Evolutionary conservation across 805 yeast species (phyloP).

Genomic region (Candida taoyuanica): DNA sequence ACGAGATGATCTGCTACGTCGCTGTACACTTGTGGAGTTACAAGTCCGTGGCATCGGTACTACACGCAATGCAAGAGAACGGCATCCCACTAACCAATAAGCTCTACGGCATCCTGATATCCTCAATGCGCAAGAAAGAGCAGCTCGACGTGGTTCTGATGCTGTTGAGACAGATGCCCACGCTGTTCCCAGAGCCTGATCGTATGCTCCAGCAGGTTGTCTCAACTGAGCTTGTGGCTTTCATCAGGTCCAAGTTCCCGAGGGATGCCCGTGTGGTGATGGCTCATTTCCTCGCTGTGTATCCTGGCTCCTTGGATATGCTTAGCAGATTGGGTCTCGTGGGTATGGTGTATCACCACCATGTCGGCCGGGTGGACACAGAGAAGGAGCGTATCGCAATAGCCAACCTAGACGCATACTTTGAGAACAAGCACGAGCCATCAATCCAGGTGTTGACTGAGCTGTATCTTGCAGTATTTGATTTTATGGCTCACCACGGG

Average conservation of each 20-base stretch:
- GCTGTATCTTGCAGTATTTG: slow-evolving; percentile 15
- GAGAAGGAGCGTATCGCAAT: slow-evolving; percentile 2
- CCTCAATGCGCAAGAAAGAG: slow-evolving; percentile 18
- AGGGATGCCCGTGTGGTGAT: slow-evolving; percentile 18
- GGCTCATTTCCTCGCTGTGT: slow-evolving; percentile 22
- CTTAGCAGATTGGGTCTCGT: slow-evolving; percentile 19
- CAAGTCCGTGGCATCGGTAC: slow-evolving; percentile 7
- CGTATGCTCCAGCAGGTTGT: slow-evolving; percentile 4
- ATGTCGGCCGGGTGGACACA: background rate
- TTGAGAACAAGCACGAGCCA: slow-evolving; percentile 8
- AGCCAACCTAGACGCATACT: slow-evolving; percentile 13
- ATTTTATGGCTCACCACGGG: slow-evolving; percentile 10
- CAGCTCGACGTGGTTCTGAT: slow-evolving; percentile 16
- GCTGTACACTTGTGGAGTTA: slow-evolving; percentile 16
- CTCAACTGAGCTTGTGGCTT: slow-evolving; percentile 17
- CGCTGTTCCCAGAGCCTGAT: slow-evolving; percentile 11
- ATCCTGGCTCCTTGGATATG: slow-evolving; percentile 8
- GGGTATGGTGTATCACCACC: slow-evolving; percentile 11
- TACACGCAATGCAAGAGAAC: slow-evolving; percentile 14
- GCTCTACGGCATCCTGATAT: slow-evolving; percentile 15
- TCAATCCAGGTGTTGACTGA: slow-evolving; percentile 14
- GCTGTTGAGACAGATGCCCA: slow-evolving; percentile 16
- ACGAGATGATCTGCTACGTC: slow-evolving; percentile 18
- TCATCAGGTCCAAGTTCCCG: slow-evolving; percentile 18
- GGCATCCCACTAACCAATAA: slow-evolving; percentile 13